Evolutionary conservation across 192 early-diverging fungal species (phyloP), one percentile per base, ranked within the genome.

Genomic region (Podila minutissima): DNA sequence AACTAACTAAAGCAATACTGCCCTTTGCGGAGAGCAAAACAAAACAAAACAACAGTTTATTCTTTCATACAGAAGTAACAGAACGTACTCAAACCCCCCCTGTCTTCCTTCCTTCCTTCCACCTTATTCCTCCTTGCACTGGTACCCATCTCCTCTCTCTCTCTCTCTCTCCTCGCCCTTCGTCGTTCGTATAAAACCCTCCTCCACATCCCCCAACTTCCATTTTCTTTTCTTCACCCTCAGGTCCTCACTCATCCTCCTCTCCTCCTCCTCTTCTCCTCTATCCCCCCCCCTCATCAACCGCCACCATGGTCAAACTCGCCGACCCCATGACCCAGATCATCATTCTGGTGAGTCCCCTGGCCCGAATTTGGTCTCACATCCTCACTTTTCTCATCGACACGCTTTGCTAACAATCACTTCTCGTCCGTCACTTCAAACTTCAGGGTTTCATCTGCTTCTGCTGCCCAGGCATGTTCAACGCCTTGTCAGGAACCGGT

Each of bases 391-490:
- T 20, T 89, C 83, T 94, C 35, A 91, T 91, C 83, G 94, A 94
- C 41, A 46, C 15, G 41, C 73, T 74, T 92, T 46, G 83, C 85
- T 71, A 85, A 87, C 74, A 85, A 91, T 84, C 84, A 87, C 70
- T 82, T 86, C 12, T 62, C 72, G 48, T 65, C 72, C 28, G 64
- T 83, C 29, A 89, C 88, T 65, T 82, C 90, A 9, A 88, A 95
- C 69, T 15, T 13, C 58, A 78, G 63, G 91, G 91, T 35, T 82
- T 93, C 57, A 86, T 95, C 7, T 92, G 90, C 74, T 92, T 95
- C 75, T 89, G 91, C 48, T 91, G 91, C 65, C 93, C 93, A 22
- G 93, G 92, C 32, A 93, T 93, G 90, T 93, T 92, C 83, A 93
- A 93, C 65, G 89, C 92, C 59, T 69, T 93, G 37, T 22, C 35